A percentile compares a stretch with the other conserved stretches of the same genome.
Evolutionary conservation across 2,329 filamentous ascomycete genomes (phyloP).

Genomic region (Aspergillus melleus): DNA sequence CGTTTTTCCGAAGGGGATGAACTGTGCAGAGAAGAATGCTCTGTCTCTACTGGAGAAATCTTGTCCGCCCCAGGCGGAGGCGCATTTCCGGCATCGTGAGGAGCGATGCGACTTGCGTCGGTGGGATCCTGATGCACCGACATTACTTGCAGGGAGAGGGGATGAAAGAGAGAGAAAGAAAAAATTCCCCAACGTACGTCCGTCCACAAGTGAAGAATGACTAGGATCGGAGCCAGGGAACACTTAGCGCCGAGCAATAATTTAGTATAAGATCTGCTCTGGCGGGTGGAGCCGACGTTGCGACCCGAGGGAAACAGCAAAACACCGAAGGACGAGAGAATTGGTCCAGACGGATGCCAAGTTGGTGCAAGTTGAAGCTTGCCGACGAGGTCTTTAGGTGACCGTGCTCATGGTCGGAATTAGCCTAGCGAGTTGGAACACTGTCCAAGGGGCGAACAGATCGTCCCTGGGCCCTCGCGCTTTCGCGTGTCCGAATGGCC

Average conservation of each 20-base stretch:
- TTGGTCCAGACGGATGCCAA: neutral
- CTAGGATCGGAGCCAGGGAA: neutral
- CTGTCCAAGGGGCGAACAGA: neutral
- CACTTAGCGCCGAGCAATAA: neutral
- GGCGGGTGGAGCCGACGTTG: neutral
- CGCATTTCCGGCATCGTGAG: neutral
- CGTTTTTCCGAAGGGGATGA: conserved; percentile 10
- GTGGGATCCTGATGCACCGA: neutral
- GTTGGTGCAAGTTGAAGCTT: neutral
- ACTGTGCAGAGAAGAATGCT: conserved; percentile 1
- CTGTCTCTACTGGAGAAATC: conserved; percentile 3
- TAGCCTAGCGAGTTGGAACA: neutral
- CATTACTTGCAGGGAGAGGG: neutral
- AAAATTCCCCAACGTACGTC: neutral
- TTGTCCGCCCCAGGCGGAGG: neutral
- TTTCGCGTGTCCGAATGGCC: neutral
- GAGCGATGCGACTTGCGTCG: neutral
- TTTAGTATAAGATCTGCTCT: neutral
- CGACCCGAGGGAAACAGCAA: neutral
- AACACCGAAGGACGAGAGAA: neutral
- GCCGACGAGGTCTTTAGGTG: neutral
- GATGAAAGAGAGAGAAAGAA: neutral
- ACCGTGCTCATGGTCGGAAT: neutral
- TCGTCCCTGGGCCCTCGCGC: neutral
- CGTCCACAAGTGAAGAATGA: neutral